Base-by-base conservation (phyloP, 2,329 filamentous ascomycete species). In the Phoma herbarum region DNA sequence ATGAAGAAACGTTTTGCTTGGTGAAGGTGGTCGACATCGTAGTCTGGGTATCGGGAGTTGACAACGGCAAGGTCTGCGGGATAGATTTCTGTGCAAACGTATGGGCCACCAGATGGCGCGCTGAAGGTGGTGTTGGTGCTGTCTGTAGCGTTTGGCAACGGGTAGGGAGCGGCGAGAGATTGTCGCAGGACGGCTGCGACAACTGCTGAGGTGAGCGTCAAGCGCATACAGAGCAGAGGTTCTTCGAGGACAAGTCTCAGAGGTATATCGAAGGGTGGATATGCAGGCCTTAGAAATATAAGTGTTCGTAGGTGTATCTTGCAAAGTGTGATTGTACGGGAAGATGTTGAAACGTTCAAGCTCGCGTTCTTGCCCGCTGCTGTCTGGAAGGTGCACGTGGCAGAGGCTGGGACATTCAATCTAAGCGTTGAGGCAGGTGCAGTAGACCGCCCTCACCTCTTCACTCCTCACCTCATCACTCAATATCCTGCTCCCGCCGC, bases 1-100 rank as follows among this genome's bases (percentile, higher is more conserved):
- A 74, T 70, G 60, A 72, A 71, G 66, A 73, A 66, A n/a, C 60
- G 33, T 23, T 25, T 64, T 1, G 65, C 45, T 18, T 53, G 45
- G 53, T 69, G 66, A 16, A 69, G 68, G 54, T 62, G 66, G 2
- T 57, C 55, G 23, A 42, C 41, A 26, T 64, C 56, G 52, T 64
- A 66, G 42, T 62, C 37, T 25, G 72, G 69, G 49, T 73, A 75
- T 37, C 64, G 69, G 11, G 68, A 68, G 60, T 73, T 70, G 50
- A 74, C 42, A 23, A 73, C 50, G 14, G 60, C 60, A 49, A 74
- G 63, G 18, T 69, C 61, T 20, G 62, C 42, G 0, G 70, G 66
- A 52, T 71, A 74, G 41, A 62, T 48, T 20, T 53, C 53, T 44
- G 64, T 57, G 53, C 70, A 73, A n/a, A 52, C 41, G 45, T 64